Conservation (phyloP, 345 rosid species). For the Pseudoturritis turrita region DNA sequence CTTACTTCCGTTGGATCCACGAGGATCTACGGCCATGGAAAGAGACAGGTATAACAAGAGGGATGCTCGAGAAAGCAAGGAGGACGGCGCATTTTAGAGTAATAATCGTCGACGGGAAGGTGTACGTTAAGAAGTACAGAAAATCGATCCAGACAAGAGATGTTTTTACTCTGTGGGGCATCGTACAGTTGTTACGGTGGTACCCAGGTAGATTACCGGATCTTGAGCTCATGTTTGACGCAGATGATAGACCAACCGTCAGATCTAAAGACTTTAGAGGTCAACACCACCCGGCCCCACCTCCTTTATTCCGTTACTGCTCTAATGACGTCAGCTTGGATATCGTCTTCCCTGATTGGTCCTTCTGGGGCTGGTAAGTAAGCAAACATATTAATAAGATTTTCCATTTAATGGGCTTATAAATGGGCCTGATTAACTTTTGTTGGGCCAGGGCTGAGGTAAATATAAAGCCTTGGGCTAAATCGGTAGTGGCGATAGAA, state of each 20-base stretch:
- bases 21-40: conserved; percentile 74
- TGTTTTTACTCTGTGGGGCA: conserved; percentile 59
- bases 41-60: conserved; percentile 52
- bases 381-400: not conserved
- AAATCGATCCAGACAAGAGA: conserved; percentile 49
- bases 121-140: conserved; percentile 50
- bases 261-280: conserved; percentile 31
- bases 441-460: conserved; percentile 42
- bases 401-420: not conserved
- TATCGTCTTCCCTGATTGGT: conserved; percentile 77
- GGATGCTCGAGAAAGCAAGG: conserved; percentile 46
- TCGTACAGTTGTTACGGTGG: conserved; percentile 61
- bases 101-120: conserved; percentile 52
- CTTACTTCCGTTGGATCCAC: conserved; percentile 75
- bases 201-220: conserved; percentile 71
- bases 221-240: conserved; percentile 71
- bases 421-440: not conserved
- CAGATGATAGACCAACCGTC: conserved; percentile 49
- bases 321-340: conserved; percentile 47
- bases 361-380: conserved; percentile 88
- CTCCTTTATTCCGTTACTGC: conserved; percentile 63
- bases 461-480: conserved; percentile 47
- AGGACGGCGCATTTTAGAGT: conserved; percentile 58
- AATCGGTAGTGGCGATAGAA: conserved; percentile 30
- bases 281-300: conserved; percentile 44